phyloP scores from a whole-genome alignment of 2,329 filamentous ascomycete species.

The Neocucurbitaria cava region DNA sequence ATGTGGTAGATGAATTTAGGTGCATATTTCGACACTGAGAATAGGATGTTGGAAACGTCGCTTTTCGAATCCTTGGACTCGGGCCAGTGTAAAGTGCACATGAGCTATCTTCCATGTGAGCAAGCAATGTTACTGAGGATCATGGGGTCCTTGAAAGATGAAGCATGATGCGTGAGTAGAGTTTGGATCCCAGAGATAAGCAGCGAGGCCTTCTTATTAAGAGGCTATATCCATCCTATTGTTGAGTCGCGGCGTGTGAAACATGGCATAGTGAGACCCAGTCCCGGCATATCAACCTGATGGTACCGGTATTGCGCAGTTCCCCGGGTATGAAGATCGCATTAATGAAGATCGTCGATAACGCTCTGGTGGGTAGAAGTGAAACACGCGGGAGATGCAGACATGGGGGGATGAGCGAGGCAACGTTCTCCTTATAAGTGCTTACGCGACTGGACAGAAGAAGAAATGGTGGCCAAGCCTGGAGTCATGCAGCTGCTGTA shows the following conservation, averaged over 20 bases:
- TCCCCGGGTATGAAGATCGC: conserved; percentile 1
- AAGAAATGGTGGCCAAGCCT: background rate
- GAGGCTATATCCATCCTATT: background rate
- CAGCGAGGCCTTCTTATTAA: background rate
- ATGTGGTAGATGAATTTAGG: background rate
- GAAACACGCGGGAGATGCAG: conserved; percentile 10
- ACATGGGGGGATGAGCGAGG: conserved; percentile 1
- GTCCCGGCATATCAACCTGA: background rate
- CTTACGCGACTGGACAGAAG: background rate
- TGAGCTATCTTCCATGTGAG: background rate
- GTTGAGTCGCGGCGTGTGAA: background rate
- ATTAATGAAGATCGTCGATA: background rate
- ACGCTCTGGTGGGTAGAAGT: conserved; percentile 1
- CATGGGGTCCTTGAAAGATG: background rate
- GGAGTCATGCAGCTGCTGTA: background rate
- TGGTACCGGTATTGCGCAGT: background rate
- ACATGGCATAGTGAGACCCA: background rate
- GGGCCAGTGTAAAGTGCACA: background rate
- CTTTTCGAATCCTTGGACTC: background rate
- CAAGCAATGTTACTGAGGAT: background rate
- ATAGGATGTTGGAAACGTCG: background rate
- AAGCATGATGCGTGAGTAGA: background rate
- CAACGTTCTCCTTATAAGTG: background rate
- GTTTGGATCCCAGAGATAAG: background rate
- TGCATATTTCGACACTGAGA: background rate